Conservation (phyloP, 2,329 filamentous ascomycete genomes). For the Fusarium nurragi region DNA sequence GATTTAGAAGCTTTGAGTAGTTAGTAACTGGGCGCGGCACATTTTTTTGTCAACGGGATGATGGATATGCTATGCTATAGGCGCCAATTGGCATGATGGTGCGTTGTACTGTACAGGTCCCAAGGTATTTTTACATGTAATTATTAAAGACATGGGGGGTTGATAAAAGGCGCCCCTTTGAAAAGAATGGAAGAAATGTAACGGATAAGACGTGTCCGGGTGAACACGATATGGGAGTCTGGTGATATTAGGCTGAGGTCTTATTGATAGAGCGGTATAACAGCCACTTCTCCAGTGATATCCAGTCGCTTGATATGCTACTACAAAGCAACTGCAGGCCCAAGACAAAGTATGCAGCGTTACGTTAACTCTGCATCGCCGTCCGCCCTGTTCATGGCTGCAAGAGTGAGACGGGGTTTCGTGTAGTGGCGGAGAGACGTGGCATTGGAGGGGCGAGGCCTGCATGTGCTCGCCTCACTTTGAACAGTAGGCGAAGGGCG, state of each 20-base stretch:
- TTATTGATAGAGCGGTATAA: slow-evolving; percentile 1
- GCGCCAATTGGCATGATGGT: slow-evolving; percentile 44
- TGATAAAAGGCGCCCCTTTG: slow-evolving; percentile 25
- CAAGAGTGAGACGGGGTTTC: background rate
- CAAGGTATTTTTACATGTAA: slow-evolving; percentile 42
- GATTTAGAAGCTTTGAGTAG: slow-evolving; percentile 31
- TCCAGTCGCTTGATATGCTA: slow-evolving; percentile 1
- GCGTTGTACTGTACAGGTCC: slow-evolving; percentile 45
- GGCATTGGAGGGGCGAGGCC: slow-evolving; percentile 26
- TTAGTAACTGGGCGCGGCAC: slow-evolving; percentile 29
- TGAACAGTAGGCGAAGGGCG: slow-evolving; percentile 13
- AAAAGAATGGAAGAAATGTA: slow-evolving; percentile 38
- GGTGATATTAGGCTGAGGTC: background rate
- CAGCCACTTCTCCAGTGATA: background rate
- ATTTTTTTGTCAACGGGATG: slow-evolving; percentile 40
- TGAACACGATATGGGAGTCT: background rate
- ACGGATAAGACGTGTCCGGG: background rate
- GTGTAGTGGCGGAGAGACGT: slow-evolving; percentile 15
- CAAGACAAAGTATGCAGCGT: slow-evolving; percentile 3
- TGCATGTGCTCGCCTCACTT: slow-evolving; percentile 37
- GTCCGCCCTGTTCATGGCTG: slow-evolving; percentile 4
- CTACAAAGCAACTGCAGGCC: slow-evolving; percentile 6
- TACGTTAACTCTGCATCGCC: slow-evolving; percentile 18
- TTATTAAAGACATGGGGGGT: slow-evolving; percentile 40
- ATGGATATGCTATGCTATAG: slow-evolving; percentile 45